These are phyloP conservation scores for Skeletonema tropicum DNA, from an alignment of 108 stramenopile genomes.

Conservation along the genomic window DNA sequence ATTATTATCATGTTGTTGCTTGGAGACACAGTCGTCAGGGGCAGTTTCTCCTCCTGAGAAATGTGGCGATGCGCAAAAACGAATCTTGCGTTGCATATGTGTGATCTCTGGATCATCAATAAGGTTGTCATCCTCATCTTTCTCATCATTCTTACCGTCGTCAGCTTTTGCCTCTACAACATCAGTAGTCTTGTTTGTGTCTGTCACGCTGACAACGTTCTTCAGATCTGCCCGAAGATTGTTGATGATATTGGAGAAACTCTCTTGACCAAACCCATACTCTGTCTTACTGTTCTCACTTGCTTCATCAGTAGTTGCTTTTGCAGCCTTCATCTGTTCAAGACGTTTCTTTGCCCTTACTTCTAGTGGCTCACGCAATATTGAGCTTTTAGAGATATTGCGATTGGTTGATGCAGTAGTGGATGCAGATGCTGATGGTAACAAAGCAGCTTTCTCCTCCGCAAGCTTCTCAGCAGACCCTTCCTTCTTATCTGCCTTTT, in stretches of 20 bases:
- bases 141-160: not conserved
- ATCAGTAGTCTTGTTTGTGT: not conserved
- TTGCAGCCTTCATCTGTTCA: not conserved
- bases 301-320: not conserved
- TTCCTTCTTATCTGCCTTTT: not conserved
- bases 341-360: conserved; percentile 1
- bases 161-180: not conserved
- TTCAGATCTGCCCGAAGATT: not conserved
- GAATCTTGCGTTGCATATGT: conserved; percentile 2
- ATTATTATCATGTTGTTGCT: not conserved
- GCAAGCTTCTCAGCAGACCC: not conserved
- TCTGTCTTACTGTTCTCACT: not conserved
- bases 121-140: not conserved
- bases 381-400: not conserved
- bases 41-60: not conserved
- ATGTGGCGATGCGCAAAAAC: not conserved
- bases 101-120: conserved; percentile 4
- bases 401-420: not conserved
- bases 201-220: not conserved
- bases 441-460: not conserved
- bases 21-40: not conserved
- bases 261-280: conserved; percentile 3
- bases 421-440: not conserved
- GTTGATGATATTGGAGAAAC: conserved; percentile 4
- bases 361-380: not conserved